Evolutionary conservation across 225 moss, liverwort and hornwort genomes (phyloP), one percentile per base, ranked within the genome.

Genomic region (Neckera pumila): DNA sequence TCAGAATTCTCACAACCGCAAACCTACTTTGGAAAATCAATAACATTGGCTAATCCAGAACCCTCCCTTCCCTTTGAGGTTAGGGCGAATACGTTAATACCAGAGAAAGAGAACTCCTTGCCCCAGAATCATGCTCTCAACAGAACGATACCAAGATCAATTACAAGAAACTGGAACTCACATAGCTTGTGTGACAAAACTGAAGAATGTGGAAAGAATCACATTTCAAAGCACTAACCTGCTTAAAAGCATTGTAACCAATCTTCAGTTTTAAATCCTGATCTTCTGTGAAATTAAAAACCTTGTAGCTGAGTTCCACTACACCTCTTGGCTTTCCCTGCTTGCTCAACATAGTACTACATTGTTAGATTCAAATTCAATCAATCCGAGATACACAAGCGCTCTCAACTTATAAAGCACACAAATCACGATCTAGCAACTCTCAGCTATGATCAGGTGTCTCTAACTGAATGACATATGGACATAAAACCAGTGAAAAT

Each of bases 261-360:
- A 97, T 85, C 93, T 95, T 97, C 82, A 98, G 80, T 91, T 95
- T 97, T 93, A 98, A 89, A 91, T 98, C 98, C 92, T 98, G 98
- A 89, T 97, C 96, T 92, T 98, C 98, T 23, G 98, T 97, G 88
- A 98, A 97, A 76, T 98, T 97, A 90, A 96, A 99, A 65, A 99
- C 91, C 87, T 96, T 97, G 93, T 96, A 97, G 94, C 96, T 99
- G 72, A 98, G 92, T 87, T 97, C 98, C 90, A 97, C 96, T 77
- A 91, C 90, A 84, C 96, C 96, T 89, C 94, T 95, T 69, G 94
- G 92, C 85, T 89, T 90, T 76, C 97, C 98, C 95, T 96, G 93
- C 73, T 84, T 85, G 81, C 78, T 87, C 70, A 87, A 71, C 36
- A 82, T 36, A 51, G 58, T 51, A 36, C 53, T n/a, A 51, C 45